Conservation (phyloP, 148 eudicot species). For the Cornus controversa region DNA sequence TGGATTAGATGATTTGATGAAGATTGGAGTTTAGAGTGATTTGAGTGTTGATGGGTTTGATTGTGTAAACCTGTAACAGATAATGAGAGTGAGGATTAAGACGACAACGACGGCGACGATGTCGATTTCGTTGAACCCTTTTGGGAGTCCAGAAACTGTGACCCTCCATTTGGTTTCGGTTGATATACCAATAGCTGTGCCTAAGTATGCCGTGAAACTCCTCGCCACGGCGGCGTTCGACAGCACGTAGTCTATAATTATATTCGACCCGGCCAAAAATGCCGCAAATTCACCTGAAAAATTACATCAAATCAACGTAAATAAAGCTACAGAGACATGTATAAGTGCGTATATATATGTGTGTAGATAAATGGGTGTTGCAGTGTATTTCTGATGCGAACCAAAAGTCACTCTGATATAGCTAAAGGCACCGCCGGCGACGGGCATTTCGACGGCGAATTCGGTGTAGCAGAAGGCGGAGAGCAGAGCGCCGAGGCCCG, state of each 20-base stretch:
- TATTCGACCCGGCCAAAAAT: slow-evolving; percentile 71
- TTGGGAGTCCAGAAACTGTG: slow-evolving; percentile 50
- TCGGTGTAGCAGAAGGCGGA: slow-evolving; percentile 97
- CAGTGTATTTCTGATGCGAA: slow-evolving; percentile 2
- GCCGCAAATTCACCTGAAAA: slow-evolving; percentile 80
- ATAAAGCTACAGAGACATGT: background rate
- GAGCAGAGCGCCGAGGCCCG: slow-evolving; percentile 83
- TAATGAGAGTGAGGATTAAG: slow-evolving; percentile 67
- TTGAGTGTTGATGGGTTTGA: background rate
- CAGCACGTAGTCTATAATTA: slow-evolving; percentile 72
- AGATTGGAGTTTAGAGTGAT: too few relatives aligned
- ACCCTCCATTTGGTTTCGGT: slow-evolving; percentile 54
- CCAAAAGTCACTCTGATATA: slow-evolving; percentile 92
- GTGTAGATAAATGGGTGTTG: background rate
- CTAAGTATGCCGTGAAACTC: slow-evolving; percentile 73
- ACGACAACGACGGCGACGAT: slow-evolving; percentile 71
- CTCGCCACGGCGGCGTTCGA: slow-evolving; percentile 89
- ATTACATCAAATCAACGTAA: background rate
- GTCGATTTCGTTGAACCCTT: slow-evolving; percentile 87
- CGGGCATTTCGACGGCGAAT: slow-evolving; percentile 92
- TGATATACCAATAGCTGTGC: slow-evolving; percentile 68
- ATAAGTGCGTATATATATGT: background rate
- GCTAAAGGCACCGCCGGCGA: slow-evolving; percentile 96
- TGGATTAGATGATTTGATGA: background rate
- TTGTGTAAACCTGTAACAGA: slow-evolving; percentile 76